Evolutionary conservation across 2,329 filamentous ascomycete species (phyloP), one percentile per base, ranked within the genome.

Genomic region (Aspergillus sp.): DNA sequence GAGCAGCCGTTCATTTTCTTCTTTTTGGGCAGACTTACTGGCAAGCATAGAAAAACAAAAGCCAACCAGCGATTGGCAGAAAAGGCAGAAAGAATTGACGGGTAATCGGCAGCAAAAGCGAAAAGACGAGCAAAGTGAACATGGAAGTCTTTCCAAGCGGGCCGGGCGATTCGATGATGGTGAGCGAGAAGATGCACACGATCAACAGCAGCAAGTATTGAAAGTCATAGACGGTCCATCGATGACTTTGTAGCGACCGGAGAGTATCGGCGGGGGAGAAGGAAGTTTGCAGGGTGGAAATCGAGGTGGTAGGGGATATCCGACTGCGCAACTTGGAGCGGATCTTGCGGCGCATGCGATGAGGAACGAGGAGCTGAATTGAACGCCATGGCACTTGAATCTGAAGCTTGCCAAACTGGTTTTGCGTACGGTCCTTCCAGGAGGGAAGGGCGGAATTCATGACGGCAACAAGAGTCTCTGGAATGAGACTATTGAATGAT

Each of bases 1-100:
- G 11, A 64, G 60, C 39, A 9, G 42, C 39, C 28, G 33, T 39
- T 19, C 37, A 39, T 12, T 7, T 7, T 13, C 27, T 6, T 12
- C 2, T 32, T 32, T 27, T 31, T 9, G 12, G 26, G 26, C 33
- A 37, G 42, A 80, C 88, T 74, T 82, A 95, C 89, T 91, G 86
- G 75, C 87, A 93, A 51, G 85, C 84, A 67, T 93, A 95, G 72
- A 95, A 96, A 65, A 95, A 88, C 39, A 96, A 73, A 33, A 96
- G 75, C 81, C 90, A 97, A 26, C 83, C 84, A 66, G 88, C 85
- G 51, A 95, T 88, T 6, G 88, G 85, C 47, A 93, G 75, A 42
- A 90, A 90, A 7, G 91, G 90, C 34, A 95, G 75, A 64, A 95
- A 89, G 67, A 96, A 95, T 66, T 97, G 91, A 51, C 88, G 79